Base-by-base conservation (phyloP, 371 early-diverging fungal genomes). In the Rhizopus delemar region DNA sequence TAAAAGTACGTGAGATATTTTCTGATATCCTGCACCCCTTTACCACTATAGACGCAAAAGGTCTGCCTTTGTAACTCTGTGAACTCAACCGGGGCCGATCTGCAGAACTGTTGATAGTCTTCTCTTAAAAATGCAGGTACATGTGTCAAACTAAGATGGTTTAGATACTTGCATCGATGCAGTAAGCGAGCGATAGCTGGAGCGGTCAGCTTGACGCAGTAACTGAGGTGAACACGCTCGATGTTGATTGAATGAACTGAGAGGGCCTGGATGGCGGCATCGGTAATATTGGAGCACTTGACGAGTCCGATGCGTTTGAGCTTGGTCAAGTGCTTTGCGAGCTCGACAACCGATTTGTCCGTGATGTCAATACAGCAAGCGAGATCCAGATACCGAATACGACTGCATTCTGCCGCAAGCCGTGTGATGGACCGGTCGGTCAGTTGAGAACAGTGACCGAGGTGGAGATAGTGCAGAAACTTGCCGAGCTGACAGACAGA, bases 1-100 rank as follows among this genome's bases (percentile, higher is more conserved):
- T 13, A 41, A 41, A 41, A 41, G 32, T 39, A 36, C 15, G 13
- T 69, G 9, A 85, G 59, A 59, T 75, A 75, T 3, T 62, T 54
- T 22, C 77, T 57, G 16, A 83, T 39, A 6, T 84, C 80, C 39
- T 73, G 70, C 7, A 85, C 84, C 5, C 83, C 83, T 55, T 73
- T 66, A 0, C 83, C 86, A 56, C 82, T 80, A 61, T 81, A 87
- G 4, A 87, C 87, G 62, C 87, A 87, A 71, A 87, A 87, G 6
- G 79, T 73, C 8, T 77, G 72, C n/a, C 78, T 69, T 51, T 87
- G 87, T 48, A 75, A 72, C 2, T 62, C 66, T 2, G 78, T 79
- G 36, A 85, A 84, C 15, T 81, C 85, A 35, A 70, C 70, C 3
- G 87, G 87, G 5, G 87, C 78, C 0, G 68, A 53, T 3, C 87